Base-by-base conservation (phyloP, 768 basidiomycete species). In the Russula emetica region DNA sequence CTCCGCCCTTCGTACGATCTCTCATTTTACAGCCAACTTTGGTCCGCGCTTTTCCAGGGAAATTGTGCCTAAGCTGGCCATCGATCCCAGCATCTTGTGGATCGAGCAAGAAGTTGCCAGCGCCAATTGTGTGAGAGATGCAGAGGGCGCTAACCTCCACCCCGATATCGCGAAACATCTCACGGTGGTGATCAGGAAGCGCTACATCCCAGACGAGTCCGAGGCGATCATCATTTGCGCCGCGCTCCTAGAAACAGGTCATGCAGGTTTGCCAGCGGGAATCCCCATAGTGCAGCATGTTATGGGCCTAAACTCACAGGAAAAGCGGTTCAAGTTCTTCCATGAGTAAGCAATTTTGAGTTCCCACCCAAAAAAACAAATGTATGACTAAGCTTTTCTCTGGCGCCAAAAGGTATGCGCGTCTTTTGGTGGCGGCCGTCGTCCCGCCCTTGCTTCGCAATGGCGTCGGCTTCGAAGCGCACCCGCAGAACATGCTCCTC, bases 401-500 rank as follows among this genome's bases (percentile, higher is more conserved):
- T 38, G 66, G 8, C 14, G 44, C 44, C 18, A 6, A 11, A 60
- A 83, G 83, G 55, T 85, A 84, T 62, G 74, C 83, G 53, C 74
- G 77, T 30, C 71, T 82, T n/a, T 78, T 81, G 5, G 80, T 82
- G 55, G 75, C 77, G 36, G 83, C 82, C 2, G 72, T 85, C 20
- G 72, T 84, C 60, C 83, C 84, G 13, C 77, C 82, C 5, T 70
- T 83, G 44, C 71, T 85, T 16, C 61, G 79, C 47, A 82, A 85
- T 55, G 83, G 83, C 5, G 80, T 84, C n/a, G 80, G 80, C 8
- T 83, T 85, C 57, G 84, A 85, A 72, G 84, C 82, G 11, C 84
- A 85, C 70, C 82, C 83, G 1, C 84, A 85, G 64, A 85, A 84
- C 68, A 75, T 80, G 20, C 77, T 83, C 8, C 76, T 77, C 42